These are phyloP conservation scores for Hyaloscypha hepaticicola DNA, from an alignment of 495 filamentous ascomycete species.

Conservation along the genomic window DNA sequence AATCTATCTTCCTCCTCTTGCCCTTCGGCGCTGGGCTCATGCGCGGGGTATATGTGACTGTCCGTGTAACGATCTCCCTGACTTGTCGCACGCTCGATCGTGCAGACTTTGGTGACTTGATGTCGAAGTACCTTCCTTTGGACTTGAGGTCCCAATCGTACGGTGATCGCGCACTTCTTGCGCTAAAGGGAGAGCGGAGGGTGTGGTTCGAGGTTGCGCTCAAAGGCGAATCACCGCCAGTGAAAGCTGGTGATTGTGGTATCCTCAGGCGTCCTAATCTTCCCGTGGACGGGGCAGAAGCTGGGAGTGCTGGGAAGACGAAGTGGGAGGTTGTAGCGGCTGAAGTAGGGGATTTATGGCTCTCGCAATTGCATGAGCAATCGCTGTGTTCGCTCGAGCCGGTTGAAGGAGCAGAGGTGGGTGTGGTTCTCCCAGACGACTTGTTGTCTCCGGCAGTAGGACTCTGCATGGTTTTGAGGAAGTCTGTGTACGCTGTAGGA, in stretches of 20 bases:
- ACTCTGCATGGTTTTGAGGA: conserved; percentile 65
- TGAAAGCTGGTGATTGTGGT: conserved; percentile 58
- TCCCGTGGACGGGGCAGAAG: conserved; percentile 57
- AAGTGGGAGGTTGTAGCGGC: conserved; percentile 44
- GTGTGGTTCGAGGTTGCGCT: conserved; percentile 34
- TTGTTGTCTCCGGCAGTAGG: conserved; percentile 38
- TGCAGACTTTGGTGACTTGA: conserved; percentile 41
- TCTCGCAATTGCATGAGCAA: conserved; percentile 55
- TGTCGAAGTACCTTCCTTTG: conserved; percentile 47
- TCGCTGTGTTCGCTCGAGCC: conserved; percentile 50
- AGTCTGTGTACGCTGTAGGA: conserved; percentile 86
- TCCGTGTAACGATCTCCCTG: conserved; percentile 70
- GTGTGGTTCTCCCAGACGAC: conserved; percentile 36
- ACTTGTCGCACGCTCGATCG: conserved; percentile 55
- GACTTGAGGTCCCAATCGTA: conserved; percentile 61
- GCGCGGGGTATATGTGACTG: conserved; percentile 69
- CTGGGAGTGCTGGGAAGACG: conserved; percentile 48
- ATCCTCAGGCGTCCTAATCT: conserved; percentile 47
- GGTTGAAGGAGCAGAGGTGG: conserved; percentile 53
- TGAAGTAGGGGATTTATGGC: conserved; percentile 42
- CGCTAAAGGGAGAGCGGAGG: conserved; percentile 40
- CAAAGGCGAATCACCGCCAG: conserved; percentile 44
- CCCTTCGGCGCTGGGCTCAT: conserved; percentile 74
- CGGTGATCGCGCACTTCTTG: conserved; percentile 54
- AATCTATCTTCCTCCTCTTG: conserved; percentile 69